phyloP scores from a whole-genome alignment of 176 grass and related monocot genomes.

The Carex scoparia region DNA sequence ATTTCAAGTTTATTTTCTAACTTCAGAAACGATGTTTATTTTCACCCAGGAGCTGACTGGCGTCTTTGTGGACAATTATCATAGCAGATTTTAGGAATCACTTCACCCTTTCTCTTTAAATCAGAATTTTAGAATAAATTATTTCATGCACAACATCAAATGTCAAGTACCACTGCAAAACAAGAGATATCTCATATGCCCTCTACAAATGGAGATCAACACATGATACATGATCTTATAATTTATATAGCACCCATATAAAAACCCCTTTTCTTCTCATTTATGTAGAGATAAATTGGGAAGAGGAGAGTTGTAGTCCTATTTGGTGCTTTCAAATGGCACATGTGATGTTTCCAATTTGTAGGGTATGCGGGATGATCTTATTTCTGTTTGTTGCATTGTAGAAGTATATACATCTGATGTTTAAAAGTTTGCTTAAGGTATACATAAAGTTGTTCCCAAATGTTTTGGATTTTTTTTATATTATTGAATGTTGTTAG shows the following conservation, averaged over 20 bases:
- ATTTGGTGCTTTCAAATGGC: not conserved
- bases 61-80: constrained; percentile 55
- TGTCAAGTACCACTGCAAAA: too few relatives aligned
- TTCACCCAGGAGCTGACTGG: constrained; percentile 40
- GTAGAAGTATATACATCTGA: not conserved
- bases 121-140: not conserved
- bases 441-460: not conserved
- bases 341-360: not conserved
- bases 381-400: not conserved
- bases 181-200: not conserved
- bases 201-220: not conserved
- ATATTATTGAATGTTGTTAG: not conserved
- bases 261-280: not conserved
- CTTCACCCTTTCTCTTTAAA: too few relatives aligned
- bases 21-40: constrained; percentile 29
- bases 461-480: not conserved
- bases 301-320: not conserved
- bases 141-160: not conserved
- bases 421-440: not conserved
- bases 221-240: not conserved
- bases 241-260: not conserved
- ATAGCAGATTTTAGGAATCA: not conserved
- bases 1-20: not conserved
- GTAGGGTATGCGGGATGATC: not conserved
- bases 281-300: not conserved